Conservation (phyloP, 306 rosid genomes). For the Vachellia pachyceras region DNA sequence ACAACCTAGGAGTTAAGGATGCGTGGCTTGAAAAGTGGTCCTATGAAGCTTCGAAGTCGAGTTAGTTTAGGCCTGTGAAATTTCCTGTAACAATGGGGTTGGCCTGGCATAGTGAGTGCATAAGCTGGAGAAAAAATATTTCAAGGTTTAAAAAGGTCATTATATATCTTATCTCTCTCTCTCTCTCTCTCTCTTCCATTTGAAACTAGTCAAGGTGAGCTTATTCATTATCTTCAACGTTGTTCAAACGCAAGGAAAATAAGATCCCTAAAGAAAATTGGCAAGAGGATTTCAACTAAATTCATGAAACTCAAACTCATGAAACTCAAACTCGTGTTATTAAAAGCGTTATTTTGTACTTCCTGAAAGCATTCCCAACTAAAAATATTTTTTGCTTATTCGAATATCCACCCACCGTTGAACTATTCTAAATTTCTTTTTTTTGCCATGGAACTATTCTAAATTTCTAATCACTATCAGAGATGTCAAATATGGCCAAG, state of each 20-base stretch:
- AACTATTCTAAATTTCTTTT: no score
- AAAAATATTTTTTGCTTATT: constrained; percentile 44
- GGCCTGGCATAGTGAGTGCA: no score
- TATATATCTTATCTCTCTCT: no score
- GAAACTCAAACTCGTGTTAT: no score
- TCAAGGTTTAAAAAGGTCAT: no score
- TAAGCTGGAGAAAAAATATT: no score
- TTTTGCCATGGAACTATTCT: constrained; percentile 32
- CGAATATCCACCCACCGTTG: constrained; percentile 39
- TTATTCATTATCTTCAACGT: constrained; percentile 38
- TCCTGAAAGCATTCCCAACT: constrained; percentile 42
- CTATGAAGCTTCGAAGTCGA: no score
- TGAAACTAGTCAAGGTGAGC: not conserved
- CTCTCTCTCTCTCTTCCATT: no score
- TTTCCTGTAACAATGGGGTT: no score
- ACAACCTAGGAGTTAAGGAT: no score
- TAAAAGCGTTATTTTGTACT: constrained; percentile 14
- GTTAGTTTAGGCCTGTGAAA: no score
- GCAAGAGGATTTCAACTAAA: constrained; percentile 25
- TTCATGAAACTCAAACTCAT: constrained; percentile 50
- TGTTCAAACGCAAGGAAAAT: not conserved
- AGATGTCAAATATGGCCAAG: constrained; percentile 49
- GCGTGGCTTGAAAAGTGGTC: no score
- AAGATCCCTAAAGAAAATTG: not conserved
- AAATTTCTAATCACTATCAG: constrained; percentile 33